Evolutionary conservation across 768 basidiomycete species (phyloP), one percentile per base, ranked within the genome.

Genomic region (Lentinula boryana): DNA sequence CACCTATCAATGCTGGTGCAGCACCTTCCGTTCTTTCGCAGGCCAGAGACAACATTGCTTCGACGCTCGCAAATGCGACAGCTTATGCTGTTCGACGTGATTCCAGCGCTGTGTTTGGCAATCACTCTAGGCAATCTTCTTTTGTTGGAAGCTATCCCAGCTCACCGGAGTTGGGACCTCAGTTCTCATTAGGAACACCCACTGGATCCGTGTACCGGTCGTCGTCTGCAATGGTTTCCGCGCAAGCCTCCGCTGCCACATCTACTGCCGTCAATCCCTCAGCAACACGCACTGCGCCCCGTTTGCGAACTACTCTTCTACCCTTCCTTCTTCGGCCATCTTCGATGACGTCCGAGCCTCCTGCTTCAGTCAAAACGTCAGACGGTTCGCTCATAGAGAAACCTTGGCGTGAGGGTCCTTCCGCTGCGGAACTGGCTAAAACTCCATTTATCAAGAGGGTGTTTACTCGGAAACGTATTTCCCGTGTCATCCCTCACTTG

Each of bases 31-130:
- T 50, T 13, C n/a, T 41, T 41, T 36, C 57, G 15, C 23, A 36
- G 0, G 41, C 44, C n/a, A 18, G 56, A 41, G 56, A 44, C 5
- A 32, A 48, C 18, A 41, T 58, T 9, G 48, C 57, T 10, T 48
- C 46, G n/a, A 44, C 57, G 12, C 57, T 58, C 16, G 57, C 57
- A 32, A 58, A 48, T 18, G 57, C 57, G 21, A 58, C 57, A 6
- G 57, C 57, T 15, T 58, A 48, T n/a, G 57, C 57, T 36, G 57
- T 58, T 27, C 32, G 44, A 16, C 44, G 32, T 31, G 44, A 48
- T 58, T 58, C 57, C 5, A 27, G 32, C 5, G 18, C 32, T 49
- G 3, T 36, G 15, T 58, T 58, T 21, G 48, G 48, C 57, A 48
- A 32, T 18, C 57, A 58, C 23, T 50, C 44, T 2, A 18, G 57